Conservation (phyloP, 768 basidiomycete genomes). For the Hypholoma fasciculare region DNA sequence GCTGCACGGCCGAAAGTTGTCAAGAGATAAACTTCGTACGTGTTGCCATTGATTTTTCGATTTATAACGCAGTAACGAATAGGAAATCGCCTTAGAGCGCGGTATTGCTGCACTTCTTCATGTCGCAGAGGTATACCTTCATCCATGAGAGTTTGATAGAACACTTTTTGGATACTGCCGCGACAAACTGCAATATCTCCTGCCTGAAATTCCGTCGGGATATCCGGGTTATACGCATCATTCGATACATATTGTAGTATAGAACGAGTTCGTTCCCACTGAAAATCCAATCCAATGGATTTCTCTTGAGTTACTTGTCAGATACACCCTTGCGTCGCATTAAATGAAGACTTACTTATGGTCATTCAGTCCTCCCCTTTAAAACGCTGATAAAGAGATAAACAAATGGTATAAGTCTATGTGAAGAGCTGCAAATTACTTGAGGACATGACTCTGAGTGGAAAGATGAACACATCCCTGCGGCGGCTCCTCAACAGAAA, state of each 20-base stretch:
- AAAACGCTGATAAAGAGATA: too few species aligned
- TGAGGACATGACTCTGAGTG: too few species aligned
- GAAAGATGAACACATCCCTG: too few species aligned
- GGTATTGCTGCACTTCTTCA: background rate
- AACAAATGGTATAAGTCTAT: too few species aligned
- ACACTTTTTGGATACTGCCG: background rate
- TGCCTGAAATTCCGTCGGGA: background rate
- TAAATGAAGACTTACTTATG: too few species aligned
- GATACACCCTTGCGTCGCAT: too few species aligned
- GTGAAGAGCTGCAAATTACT: too few species aligned
- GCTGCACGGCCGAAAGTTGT: constrained; percentile 32
- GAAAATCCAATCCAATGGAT: background rate
- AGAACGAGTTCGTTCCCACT: constrained; percentile 1
- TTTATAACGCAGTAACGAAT: constrained; percentile 36
- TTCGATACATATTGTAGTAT: background rate
- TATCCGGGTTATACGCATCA: background rate
- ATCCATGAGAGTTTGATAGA: background rate
- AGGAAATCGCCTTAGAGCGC: constrained; percentile 3
- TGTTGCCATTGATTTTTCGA: constrained; percentile 22
- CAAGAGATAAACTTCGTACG: constrained; percentile 36
- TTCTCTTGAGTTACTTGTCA: background rate
- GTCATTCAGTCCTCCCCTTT: too few species aligned
- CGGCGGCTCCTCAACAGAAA: too few species aligned
- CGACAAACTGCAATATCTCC: constrained; percentile 8
- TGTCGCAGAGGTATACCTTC: background rate